A percentile compares a stretch with the other conserved stretches of the same genome.
These are phyloP conservation scores for Pichia nanzhaoensis DNA, from an alignment of 805 yeast species.

Conservation along the genomic window DNA sequence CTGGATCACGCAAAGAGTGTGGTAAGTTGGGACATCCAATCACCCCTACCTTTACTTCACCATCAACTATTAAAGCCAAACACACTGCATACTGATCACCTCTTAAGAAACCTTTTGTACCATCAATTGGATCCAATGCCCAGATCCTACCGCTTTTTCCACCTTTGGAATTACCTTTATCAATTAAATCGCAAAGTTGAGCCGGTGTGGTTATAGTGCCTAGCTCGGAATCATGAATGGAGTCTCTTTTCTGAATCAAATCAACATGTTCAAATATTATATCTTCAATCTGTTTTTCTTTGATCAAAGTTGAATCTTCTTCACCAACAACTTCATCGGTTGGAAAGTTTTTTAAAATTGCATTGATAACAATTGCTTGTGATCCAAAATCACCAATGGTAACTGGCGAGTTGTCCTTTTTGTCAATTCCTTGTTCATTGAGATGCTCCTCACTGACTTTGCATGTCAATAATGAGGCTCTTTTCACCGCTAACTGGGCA, in stretches of 20 bases:
- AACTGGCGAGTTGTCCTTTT: slow-evolving; percentile 89
- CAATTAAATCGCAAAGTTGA: slow-evolving; percentile 59
- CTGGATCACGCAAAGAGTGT: slow-evolving; percentile 34
- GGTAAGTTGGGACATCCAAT: slow-evolving; percentile 95
- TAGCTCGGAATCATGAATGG: slow-evolving; percentile 25
- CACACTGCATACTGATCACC: slow-evolving; percentile 98
- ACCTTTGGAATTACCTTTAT: slow-evolving; percentile 73
- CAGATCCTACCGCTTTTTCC: slow-evolving; percentile 79
- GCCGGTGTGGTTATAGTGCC: slow-evolving; percentile 39
- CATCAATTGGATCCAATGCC: slow-evolving; percentile 98
- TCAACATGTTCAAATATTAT: slow-evolving; percentile 56
- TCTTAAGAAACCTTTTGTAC: slow-evolving; percentile 92
- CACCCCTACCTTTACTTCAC: slow-evolving; percentile 80
- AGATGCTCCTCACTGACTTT: slow-evolving; percentile 50
- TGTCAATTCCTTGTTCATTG: slow-evolving; percentile 51
- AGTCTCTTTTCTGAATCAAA: slow-evolving; percentile 43
- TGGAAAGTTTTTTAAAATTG: slow-evolving; percentile 75
- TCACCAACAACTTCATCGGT: slow-evolving; percentile 87
- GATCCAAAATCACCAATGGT: slow-evolving; percentile 96
- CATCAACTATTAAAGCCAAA: slow-evolving; percentile 80
- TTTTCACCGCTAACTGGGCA: slow-evolving; percentile 84
- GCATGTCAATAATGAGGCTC: slow-evolving; percentile 75
- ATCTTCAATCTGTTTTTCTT: slow-evolving; percentile 43
- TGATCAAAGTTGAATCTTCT: slow-evolving; percentile 72
- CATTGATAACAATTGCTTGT: slow-evolving; percentile 85